These are phyloP conservation scores for Puccinellia tenuiflora DNA, from an alignment of 176 grass and related monocot genomes.

Conservation along the genomic window DNA sequence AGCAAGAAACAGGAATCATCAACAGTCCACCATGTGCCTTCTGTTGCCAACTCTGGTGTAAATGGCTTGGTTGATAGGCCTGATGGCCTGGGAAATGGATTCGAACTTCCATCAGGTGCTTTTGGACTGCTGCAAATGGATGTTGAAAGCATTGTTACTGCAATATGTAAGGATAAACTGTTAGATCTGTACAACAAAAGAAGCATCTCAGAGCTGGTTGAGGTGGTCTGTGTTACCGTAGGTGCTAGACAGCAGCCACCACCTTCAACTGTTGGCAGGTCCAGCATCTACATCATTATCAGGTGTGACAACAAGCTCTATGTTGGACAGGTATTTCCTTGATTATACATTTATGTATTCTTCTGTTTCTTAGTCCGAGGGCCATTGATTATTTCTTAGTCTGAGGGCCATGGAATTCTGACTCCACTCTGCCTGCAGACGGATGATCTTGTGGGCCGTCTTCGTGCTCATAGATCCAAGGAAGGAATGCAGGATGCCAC, in stretches of 20 bases:
- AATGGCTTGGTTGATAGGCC: constrained; percentile 25
- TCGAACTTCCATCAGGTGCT: constrained; percentile 11
- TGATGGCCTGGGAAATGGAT: constrained; percentile 19
- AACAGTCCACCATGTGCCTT: not conserved
- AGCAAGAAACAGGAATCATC: constrained; percentile 17
- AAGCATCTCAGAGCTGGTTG: constrained; percentile 39
- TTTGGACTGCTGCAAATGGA: constrained; percentile 38
- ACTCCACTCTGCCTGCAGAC: constrained; percentile 54
- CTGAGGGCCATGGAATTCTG: not conserved
- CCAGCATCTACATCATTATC: constrained; percentile 76
- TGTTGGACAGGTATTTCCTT: constrained; percentile 72
- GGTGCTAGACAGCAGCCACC: constrained; percentile 82
- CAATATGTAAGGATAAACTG: constrained; percentile 66
- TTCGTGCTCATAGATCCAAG: constrained; percentile 67
- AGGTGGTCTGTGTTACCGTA: constrained; percentile 53
- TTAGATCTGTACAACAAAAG: constrained; percentile 50
- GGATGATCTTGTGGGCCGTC: constrained; percentile 78
- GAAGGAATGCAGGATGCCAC: constrained; percentile 71
- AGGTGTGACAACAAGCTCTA: constrained; percentile 75
- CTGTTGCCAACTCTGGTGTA: not conserved
- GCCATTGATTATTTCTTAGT: not conserved
- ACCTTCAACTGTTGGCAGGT: constrained; percentile 82
- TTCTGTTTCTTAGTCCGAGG: not conserved
- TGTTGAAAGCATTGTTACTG: constrained; percentile 56
- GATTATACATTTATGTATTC: not conserved